Conservation (phyloP, 1,284 basidiomycete species). For the Trichosporon inkin region DNA sequence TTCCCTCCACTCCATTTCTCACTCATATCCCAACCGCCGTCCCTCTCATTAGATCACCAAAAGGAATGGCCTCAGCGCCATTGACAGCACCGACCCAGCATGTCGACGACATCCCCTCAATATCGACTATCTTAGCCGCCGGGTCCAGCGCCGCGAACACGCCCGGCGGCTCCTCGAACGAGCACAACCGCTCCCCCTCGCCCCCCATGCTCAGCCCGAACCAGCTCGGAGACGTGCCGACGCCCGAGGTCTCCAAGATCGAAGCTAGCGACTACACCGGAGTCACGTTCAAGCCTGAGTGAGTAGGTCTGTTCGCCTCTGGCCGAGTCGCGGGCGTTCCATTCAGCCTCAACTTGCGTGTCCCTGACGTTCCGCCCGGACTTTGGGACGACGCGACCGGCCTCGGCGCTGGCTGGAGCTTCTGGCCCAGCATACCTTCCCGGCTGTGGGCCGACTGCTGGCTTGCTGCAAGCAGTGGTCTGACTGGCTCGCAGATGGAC, state of each 20-base stretch:
- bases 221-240: conserved; percentile 15
- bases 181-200: conserved; percentile 10
- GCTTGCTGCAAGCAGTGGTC: neutral
- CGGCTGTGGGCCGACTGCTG: neutral
- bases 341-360: neutral
- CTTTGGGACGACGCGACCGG: neutral
- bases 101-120: conserved; percentile 8
- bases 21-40: neutral
- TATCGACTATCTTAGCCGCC: conserved; percentile 2
- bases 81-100: conserved; percentile 4
- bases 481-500: neutral
- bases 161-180: neutral
- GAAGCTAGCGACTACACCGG: conserved; percentile 47
- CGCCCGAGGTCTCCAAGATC: conserved; percentile 47
- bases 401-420: neutral
- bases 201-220: conserved; percentile 21
- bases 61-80: conserved; percentile 8
- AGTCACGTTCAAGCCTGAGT: conserved; percentile 48
- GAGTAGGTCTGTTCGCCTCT: conserved; percentile 19
- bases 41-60: neutral
- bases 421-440: neutral
- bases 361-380: neutral
- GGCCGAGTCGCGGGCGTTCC: neutral
- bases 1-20: neutral
- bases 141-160: neutral